Conservation (phyloP, 2,329 filamentous ascomycete species). For the Ophiostoma ips region DNA sequence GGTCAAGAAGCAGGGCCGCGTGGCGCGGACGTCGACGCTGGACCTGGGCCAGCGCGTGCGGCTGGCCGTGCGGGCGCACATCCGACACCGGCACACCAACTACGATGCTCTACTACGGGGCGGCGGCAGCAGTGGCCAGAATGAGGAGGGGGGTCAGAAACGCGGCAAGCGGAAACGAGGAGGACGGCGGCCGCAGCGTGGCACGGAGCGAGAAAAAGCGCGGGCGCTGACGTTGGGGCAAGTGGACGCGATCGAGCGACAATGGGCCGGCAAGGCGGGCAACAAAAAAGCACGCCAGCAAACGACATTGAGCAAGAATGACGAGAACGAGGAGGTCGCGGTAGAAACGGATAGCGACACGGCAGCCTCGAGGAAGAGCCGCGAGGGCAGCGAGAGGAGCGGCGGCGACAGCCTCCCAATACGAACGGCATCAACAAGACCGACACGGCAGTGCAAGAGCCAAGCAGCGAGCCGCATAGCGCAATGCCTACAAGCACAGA, state of each 20-base stretch:
- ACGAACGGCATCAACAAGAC: background rate
- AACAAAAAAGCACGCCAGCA: background rate
- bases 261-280: conserved; percentile 2
- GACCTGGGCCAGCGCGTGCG: conserved; percentile 25
- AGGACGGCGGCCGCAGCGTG: background rate
- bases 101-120: conserved; percentile 28
- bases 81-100: conserved; percentile 32
- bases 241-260: conserved; percentile 3
- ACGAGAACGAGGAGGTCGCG: background rate
- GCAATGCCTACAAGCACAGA: background rate
- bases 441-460: background rate
- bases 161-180: background rate
- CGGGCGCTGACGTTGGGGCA: conserved; percentile 10
- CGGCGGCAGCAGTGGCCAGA: background rate
- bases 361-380: background rate
- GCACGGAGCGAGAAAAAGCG: conserved; percentile 11
- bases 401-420: background rate
- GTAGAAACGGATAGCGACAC: too few species aligned
- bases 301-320: background rate
- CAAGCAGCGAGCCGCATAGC: background rate
- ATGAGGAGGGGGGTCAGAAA: background rate
- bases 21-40: conserved; percentile 30
- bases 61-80: conserved; percentile 34
- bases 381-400: background rate
- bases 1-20: conserved; percentile 30